These are phyloP conservation scores for Raffaelea ambrosiae DNA, from an alignment of 2,329 filamentous ascomycete genomes.

Conservation along the genomic window DNA sequence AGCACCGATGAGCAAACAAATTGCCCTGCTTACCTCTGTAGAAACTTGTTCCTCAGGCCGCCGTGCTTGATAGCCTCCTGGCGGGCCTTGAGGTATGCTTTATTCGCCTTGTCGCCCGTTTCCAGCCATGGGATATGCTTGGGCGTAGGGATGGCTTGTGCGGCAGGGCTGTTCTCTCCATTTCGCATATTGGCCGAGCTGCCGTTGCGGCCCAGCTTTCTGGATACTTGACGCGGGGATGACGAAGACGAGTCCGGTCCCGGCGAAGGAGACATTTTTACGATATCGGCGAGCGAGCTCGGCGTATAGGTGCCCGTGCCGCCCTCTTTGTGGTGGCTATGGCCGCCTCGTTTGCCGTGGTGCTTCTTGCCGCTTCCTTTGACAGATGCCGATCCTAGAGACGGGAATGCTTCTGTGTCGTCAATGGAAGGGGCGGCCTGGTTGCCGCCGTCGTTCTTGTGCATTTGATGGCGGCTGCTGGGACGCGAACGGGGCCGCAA, in stretches of 20 bases:
- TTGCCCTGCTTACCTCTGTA: slow-evolving; percentile 84
- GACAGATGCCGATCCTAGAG: slow-evolving; percentile 64
- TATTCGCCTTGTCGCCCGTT: slow-evolving; percentile 83
- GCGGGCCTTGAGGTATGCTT: slow-evolving; percentile 87
- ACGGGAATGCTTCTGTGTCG: slow-evolving; percentile 92
- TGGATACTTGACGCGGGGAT: slow-evolving; percentile 49
- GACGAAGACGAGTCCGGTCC: slow-evolving; percentile 34
- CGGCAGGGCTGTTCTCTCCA: slow-evolving; percentile 71
- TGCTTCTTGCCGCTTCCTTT: slow-evolving; percentile 77
- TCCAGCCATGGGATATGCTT: slow-evolving; percentile 96
- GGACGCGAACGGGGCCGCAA: slow-evolving; percentile 73
- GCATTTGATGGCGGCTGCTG: slow-evolving; percentile 66
- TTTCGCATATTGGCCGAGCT: slow-evolving; percentile 56
- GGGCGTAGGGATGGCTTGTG: slow-evolving; percentile 75
- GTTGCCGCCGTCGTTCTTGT: slow-evolving; percentile 29
- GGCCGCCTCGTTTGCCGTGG: slow-evolving; percentile 81
- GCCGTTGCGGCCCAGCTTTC: slow-evolving; percentile 53
- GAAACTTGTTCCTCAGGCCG: slow-evolving; percentile 89
- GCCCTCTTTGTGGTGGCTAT: slow-evolving; percentile 66
- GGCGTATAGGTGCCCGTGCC: slow-evolving; percentile 34
- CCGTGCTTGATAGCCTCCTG: slow-evolving; percentile 97
- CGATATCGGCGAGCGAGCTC: slow-evolving; percentile 83
- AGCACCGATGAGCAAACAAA: not conserved
- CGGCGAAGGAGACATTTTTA: slow-evolving; percentile 91
- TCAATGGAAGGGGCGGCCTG: slow-evolving; percentile 71